Evolutionary conservation across 805 yeast species (phyloP), one percentile per base, ranked within the genome.

Genomic region (Myxozyma melibiosi): DNA sequence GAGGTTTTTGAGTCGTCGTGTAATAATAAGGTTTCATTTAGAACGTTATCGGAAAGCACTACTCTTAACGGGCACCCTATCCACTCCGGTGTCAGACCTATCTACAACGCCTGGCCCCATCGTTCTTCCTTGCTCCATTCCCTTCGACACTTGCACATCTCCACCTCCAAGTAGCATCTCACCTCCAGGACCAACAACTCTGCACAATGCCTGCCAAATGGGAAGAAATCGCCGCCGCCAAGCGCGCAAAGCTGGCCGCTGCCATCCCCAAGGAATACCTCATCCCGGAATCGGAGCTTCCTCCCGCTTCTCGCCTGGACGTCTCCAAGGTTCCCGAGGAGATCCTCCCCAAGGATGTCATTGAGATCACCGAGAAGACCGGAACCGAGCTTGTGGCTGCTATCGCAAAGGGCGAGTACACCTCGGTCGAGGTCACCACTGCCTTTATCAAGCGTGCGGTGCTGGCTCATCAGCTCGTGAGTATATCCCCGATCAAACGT

Each of bases 391-490:
- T 69, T 30, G 58, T 67, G 3, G 53, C 39, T 14, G 55, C 52
- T 4, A 35, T 69, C 9, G 56, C 58, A 3, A 24, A 47, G 2
- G 76, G 76, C 24, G 68, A 73, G 54, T 73, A 75, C 69, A 69
- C 76, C 2, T 67, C 85, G 0, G 67, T 70, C 0, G 76, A 78
- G 43, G 84, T 83, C 2, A 72, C 80, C 0, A 69, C 68, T 9
- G 86, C 87, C 1, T 84, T 79, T 67, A 77, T 82, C 57, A 83
- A 83, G 65, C 69, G 87, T 43, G 81, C 86, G 2, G 76, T 82
- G 2, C 69, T 81, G 20, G 84, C 84, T 0, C 85, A 82, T 59
- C 86, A 83, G 63, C 69, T 84, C 58, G 69, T 71, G 54, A 74
- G 71, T 58, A 18, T n/a, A 70, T 71, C 57, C 57, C 68, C n/a